Conservation (phyloP, 2,329 filamentous ascomycete species). For the Neospermospora avenae region DNA sequence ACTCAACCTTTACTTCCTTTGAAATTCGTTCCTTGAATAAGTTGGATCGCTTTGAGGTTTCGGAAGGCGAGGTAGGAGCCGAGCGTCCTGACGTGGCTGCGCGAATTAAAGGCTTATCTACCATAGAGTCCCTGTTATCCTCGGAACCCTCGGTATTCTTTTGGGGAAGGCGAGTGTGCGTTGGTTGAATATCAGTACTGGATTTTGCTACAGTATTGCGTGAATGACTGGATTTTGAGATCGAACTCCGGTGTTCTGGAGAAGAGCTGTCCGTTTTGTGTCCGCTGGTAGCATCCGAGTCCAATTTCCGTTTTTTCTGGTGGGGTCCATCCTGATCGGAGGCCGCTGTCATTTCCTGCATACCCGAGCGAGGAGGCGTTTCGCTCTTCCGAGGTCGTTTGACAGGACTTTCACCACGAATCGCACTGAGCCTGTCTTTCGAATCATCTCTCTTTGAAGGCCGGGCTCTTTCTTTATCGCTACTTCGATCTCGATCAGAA, state of each 20-base stretch:
- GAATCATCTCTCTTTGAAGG: constrained; percentile 60
- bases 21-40: constrained; percentile 4
- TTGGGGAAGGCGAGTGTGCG: constrained; percentile 12
- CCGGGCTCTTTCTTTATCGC: constrained; percentile 51
- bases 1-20: constrained; percentile 11
- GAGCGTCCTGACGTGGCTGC: constrained; percentile 14
- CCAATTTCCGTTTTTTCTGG: constrained; percentile 55
- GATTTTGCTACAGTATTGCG: constrained; percentile 22
- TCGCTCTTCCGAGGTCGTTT: constrained; percentile 59
- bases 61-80: constrained; percentile 9
- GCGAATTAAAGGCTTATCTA: constrained; percentile 19
- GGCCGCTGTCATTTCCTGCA: constrained; percentile 44
- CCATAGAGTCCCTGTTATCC: constrained; percentile 6
- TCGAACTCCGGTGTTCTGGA: constrained; percentile 26
- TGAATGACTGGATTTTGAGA: constrained; percentile 20
- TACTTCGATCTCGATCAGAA: constrained; percentile 21
- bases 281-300: constrained; percentile 40
- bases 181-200: constrained; percentile 17
- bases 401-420: constrained; percentile 48
- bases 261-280: constrained; percentile 29
- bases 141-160: constrained; percentile 14
- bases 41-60: constrained; percentile 19
- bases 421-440: constrained; percentile 48
- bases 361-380: constrained; percentile 48
- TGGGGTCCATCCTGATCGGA: constrained; percentile 52